These are phyloP conservation scores for Zychaea mexicana DNA, from an alignment of 371 early-diverging fungal species.

Conservation along the genomic window DNA sequence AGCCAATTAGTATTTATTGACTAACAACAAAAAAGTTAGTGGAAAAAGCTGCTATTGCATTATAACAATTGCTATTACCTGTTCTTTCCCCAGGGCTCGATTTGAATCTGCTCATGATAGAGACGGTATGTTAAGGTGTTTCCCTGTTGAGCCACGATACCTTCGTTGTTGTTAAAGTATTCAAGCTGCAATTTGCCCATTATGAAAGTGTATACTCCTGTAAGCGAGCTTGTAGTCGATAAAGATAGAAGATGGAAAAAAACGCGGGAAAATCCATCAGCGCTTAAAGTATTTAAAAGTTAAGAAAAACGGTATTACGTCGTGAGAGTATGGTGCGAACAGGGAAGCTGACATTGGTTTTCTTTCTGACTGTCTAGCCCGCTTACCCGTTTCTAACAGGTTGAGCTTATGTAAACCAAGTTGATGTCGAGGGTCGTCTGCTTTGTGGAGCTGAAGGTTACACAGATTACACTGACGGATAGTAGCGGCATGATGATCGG, in stretches of 20 bases:
- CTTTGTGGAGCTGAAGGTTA: background rate
- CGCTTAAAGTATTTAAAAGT: too few relatives aligned
- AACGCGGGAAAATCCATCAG: too few relatives aligned
- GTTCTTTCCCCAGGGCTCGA: slow-evolving; percentile 18
- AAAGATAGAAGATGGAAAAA: background rate
- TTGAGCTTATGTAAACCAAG: too few relatives aligned
- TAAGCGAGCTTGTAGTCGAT: background rate
- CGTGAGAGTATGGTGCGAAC: too few relatives aligned
- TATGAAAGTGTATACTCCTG: background rate
- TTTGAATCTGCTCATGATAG: slow-evolving; percentile 13
- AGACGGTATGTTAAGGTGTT: slow-evolving; percentile 9
- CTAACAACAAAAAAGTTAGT: too few relatives aligned
- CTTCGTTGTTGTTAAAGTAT: slow-evolving; percentile 19
- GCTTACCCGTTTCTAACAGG: too few relatives aligned
- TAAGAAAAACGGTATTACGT: too few relatives aligned
- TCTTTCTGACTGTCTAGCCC: too few relatives aligned
- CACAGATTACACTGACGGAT: background rate
- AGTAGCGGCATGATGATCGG: background rate
- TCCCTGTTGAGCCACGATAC: slow-evolving; percentile 6
- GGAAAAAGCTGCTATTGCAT: too few relatives aligned
- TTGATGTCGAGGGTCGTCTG: background rate
- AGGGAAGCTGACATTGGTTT: too few relatives aligned
- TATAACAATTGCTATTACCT: too few relatives aligned
- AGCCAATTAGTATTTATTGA: too few relatives aligned
- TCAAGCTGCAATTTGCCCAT: slow-evolving; percentile 11